phyloP scores from a whole-genome alignment of 2,329 filamentous ascomycete genomes.

The Xylariaceae sp. region DNA sequence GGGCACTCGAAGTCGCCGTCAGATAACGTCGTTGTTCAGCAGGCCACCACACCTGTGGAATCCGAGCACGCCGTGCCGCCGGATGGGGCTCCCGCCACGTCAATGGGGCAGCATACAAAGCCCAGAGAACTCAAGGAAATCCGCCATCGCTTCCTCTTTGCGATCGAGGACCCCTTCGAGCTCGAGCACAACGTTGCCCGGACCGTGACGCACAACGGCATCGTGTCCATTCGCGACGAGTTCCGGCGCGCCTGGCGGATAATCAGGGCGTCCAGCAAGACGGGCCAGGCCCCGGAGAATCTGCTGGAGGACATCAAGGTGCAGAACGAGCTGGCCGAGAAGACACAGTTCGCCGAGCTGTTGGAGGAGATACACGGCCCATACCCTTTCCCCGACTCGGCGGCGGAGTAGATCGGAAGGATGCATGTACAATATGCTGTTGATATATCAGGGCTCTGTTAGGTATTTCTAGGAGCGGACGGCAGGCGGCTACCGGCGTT shows the following conservation, averaged over 20 bases:
- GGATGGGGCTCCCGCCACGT: slow-evolving; percentile 1
- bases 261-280: slow-evolving; percentile 56
- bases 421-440: not conserved
- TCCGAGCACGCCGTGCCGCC: slow-evolving; percentile 15
- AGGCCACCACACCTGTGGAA: slow-evolving; percentile 7
- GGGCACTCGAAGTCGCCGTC: slow-evolving; percentile 18
- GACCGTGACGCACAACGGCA: slow-evolving; percentile 81
- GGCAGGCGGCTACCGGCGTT: no score
- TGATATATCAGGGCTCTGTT: no score
- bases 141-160: slow-evolving; percentile 79
- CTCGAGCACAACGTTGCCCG: slow-evolving; percentile 84
- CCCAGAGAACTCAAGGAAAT: slow-evolving; percentile 64
- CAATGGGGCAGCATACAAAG: slow-evolving; percentile 29
- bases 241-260: slow-evolving; percentile 80
- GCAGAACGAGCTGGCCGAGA: slow-evolving; percentile 39
- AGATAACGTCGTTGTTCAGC: slow-evolving; percentile 18
- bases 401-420: not conserved
- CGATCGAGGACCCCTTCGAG: slow-evolving; percentile 92
- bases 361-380: slow-evolving; percentile 46
- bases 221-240: slow-evolving; percentile 81
- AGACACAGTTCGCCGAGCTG: slow-evolving; percentile 40
- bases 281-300: slow-evolving; percentile 43
- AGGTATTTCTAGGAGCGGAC: no score
- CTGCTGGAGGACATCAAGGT: slow-evolving; percentile 55
- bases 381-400: no score